A percentile compares a stretch with the other conserved stretches of the same genome.
Conservation (phyloP, 164 flowering plant species). For the Magnolia sinica region DNA sequence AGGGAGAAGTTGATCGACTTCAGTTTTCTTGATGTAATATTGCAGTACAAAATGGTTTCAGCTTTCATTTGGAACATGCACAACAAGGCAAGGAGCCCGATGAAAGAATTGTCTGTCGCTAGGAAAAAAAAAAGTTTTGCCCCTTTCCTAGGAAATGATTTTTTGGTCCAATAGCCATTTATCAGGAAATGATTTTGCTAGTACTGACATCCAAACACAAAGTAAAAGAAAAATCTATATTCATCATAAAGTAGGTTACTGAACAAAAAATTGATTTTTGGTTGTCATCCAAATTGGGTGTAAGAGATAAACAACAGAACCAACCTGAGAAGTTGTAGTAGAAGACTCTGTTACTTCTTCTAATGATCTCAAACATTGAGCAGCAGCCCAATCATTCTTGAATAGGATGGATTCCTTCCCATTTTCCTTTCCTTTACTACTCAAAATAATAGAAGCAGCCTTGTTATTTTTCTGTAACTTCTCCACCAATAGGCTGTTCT, state of each 20-base stretch:
- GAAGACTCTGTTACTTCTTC: conserved; percentile 21
- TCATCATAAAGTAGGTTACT: too few relatives aligned
- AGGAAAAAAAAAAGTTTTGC: not conserved
- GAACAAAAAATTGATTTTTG: not conserved
- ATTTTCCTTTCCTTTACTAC: conserved; percentile 12
- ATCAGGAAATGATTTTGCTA: too few relatives aligned
- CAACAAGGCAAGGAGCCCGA: not conserved
- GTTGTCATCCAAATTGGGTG: not conserved
- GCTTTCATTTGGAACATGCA: not conserved
- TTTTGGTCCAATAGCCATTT: not conserved
- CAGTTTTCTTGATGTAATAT: not conserved
- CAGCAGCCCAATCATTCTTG: conserved; percentile 18
- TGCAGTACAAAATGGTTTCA: not conserved
- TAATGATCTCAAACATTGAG: conserved; percentile 23
- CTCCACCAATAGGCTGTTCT: conserved; percentile 37
- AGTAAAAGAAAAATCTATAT: too few relatives aligned
- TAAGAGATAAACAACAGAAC: not conserved
- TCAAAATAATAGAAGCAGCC: conserved; percentile 6
- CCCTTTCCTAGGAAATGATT: not conserved
- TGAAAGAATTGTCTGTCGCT: not conserved
- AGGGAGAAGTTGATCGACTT: too few relatives aligned
- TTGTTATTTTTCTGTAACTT: conserved; percentile 19
- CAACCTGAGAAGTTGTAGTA: conserved; percentile 35
- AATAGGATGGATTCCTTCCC: conserved; percentile 15
- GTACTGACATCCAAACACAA: too few relatives aligned